Conservation (phyloP, 148 eudicot genomes). For the Cornus suecica region DNA sequence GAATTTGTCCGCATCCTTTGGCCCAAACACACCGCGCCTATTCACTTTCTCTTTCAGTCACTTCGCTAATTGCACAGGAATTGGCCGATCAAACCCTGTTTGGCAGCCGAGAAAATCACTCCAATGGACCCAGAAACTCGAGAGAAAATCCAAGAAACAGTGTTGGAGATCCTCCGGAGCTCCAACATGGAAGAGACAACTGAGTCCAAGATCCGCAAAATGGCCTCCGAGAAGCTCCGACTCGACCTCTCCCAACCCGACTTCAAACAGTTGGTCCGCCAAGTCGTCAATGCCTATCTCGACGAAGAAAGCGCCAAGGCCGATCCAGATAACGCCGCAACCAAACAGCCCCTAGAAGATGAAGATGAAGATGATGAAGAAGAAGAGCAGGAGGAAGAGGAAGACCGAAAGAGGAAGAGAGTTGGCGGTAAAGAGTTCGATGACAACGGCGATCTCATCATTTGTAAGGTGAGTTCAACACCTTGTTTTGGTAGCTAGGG, state of each 20-base stretch:
- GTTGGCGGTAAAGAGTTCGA: constrained; percentile 59
- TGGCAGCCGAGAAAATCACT: too few species aligned
- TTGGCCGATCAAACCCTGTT: too few species aligned
- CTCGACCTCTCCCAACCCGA: constrained; percentile 66
- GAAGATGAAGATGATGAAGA: constrained; percentile 18
- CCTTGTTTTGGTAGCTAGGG: background rate
- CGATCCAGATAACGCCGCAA: constrained; percentile 12
- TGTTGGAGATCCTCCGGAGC: constrained; percentile 48
- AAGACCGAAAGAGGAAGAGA: constrained; percentile 12
- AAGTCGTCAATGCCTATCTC: constrained; percentile 64
- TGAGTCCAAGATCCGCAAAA: constrained; percentile 61
- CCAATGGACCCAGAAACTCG: constrained; percentile 42
- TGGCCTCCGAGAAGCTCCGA: constrained; percentile 61
- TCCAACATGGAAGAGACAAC: constrained; percentile 75
- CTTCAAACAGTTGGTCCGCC: constrained; percentile 58
- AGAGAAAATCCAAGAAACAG: constrained; percentile 50
- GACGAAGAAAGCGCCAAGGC: constrained; percentile 19
- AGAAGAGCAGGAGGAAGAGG: constrained; percentile 34
- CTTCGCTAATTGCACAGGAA: too few species aligned
- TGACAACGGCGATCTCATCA: constrained; percentile 81
- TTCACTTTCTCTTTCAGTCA: too few species aligned
- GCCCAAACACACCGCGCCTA: too few species aligned
- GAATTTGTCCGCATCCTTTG: too few species aligned
- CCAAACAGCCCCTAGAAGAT: constrained; percentile 3
- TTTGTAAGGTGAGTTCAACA: constrained; percentile 68